phyloP scores from a whole-genome alignment of 1,284 basidiomycete species.

The Malassezia arunalokei region DNA sequence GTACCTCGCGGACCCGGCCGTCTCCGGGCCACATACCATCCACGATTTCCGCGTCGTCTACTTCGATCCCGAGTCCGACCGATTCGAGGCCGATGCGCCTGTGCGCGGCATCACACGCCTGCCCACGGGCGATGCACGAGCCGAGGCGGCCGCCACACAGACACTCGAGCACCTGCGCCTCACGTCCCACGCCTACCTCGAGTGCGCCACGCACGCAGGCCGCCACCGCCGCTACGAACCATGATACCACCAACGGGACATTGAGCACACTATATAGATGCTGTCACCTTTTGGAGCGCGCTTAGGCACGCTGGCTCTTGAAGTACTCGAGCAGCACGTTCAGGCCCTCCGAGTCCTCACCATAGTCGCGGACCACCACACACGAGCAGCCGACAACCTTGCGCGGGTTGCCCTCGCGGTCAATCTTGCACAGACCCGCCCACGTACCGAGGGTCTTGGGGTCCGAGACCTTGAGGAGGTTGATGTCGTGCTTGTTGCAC shows the following conservation, averaged over 20 bases:
- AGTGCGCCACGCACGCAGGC: constrained; percentile 16
- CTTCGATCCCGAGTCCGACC: constrained; percentile 7
- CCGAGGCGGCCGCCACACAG: constrained; percentile 18
- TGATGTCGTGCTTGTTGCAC: constrained; percentile 97
- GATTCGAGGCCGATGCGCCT: constrained; percentile 14
- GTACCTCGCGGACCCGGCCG: constrained; percentile 20
- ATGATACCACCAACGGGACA: neutral
- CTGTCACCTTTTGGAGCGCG: too few species aligned
- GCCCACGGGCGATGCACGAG: constrained; percentile 2
- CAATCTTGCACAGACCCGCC: constrained; percentile 91
- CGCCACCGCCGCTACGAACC: neutral
- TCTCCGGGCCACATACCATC: constrained; percentile 21
- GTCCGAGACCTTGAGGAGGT: constrained; percentile 93
- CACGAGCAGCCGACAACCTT: constrained; percentile 65
- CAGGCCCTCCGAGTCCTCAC: constrained; percentile 85
- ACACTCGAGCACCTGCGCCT: constrained; percentile 21
- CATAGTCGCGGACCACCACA: constrained; percentile 97
- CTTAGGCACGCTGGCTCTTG: constrained; percentile 59
- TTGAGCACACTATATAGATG: neutral
- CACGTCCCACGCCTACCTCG: constrained; percentile 18
- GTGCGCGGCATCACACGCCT: constrained; percentile 28
- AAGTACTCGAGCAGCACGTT: constrained; percentile 94
- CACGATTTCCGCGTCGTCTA: constrained; percentile 28
- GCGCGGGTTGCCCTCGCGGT: constrained; percentile 94
- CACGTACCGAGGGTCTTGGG: constrained; percentile 88